These are phyloP conservation scores for Rhizophagus sp. DNA, from an alignment of 192 early-diverging fungal species.

Conservation along the genomic window DNA sequence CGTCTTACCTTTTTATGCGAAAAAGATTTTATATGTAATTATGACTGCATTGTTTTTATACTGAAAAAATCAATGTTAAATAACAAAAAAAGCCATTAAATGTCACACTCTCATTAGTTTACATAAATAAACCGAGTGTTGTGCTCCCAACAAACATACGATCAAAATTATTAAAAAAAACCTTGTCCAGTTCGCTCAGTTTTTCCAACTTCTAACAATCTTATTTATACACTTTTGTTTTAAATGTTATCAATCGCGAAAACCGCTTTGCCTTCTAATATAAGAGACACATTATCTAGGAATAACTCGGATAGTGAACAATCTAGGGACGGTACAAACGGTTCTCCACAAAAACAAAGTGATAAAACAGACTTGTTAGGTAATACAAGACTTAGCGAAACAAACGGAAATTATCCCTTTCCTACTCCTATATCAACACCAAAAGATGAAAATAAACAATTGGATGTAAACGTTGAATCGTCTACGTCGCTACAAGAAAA, in stretches of 20 bases:
- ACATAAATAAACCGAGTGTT: too few species aligned
- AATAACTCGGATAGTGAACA: slow-evolving; percentile 6
- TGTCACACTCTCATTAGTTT: too few species aligned
- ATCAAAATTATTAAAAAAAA: too few species aligned
- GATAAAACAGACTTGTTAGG: not conserved
- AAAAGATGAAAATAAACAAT: not conserved
- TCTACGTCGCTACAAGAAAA: not conserved
- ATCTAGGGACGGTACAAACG: not conserved
- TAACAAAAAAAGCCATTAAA: too few species aligned
- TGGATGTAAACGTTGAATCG: not conserved
- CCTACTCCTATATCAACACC: not conserved
- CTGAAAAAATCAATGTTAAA: too few species aligned
- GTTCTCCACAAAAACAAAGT: not conserved
- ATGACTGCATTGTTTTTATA: too few species aligned
- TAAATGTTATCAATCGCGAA: not conserved
- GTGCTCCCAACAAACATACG: too few species aligned
- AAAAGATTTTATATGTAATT: too few species aligned
- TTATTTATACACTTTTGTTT: not conserved
- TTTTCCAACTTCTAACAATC: not conserved
- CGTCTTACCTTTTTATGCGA: too few species aligned
- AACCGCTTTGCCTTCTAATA: not conserved
- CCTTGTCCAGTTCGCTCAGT: too few species aligned
- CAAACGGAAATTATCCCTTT: not conserved
- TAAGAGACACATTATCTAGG: slow-evolving; percentile 6
- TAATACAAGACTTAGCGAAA: not conserved